Conservation (phyloP, 768 basidiomycete genomes). For the Cantharellus cinnabarinus region DNA sequence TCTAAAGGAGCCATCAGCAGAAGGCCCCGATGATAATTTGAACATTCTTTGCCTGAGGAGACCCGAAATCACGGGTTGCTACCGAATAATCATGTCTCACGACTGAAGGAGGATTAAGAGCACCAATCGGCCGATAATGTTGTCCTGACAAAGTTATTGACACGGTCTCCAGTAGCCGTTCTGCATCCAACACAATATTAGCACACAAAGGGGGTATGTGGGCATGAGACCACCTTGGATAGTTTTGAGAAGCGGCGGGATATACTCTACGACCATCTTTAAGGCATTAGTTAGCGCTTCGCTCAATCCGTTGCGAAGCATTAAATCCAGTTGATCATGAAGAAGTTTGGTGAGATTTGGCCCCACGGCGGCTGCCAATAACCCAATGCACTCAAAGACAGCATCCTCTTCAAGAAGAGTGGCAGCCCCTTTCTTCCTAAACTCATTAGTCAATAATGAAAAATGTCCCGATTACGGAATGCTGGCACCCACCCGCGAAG, state of each 20-base stretch:
- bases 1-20: slow-evolving; percentile 7
- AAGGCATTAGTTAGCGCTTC: slow-evolving; percentile 75
- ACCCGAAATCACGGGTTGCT: neutral
- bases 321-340: slow-evolving; percentile 90
- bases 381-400: slow-evolving; percentile 93
- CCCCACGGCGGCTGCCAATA: slow-evolving; percentile 88
- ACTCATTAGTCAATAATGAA: neutral
- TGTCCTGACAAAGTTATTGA: slow-evolving; percentile 67
- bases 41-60: neutral
- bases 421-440: slow-evolving; percentile 50
- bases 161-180: slow-evolving; percentile 72
- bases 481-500: slow-evolving; percentile 46
- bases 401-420: slow-evolving; percentile 60
- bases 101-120: slow-evolving; percentile 30
- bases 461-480: neutral
- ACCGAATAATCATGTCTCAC: slow-evolving; percentile 25
- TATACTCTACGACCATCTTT: slow-evolving; percentile 62
- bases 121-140: slow-evolving; percentile 72
- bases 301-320: slow-evolving; percentile 86
- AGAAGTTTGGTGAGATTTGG: slow-evolving; percentile 88
- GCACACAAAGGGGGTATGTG: neutral
- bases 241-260: slow-evolving; percentile 74
- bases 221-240: slow-evolving; percentile 50
- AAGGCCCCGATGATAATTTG: slow-evolving; percentile 4
- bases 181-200: slow-evolving; percentile 20